These are phyloP conservation scores for Suhomyces kilbournensis DNA, from an alignment of 805 yeast genomes.

Conservation along the genomic window DNA sequence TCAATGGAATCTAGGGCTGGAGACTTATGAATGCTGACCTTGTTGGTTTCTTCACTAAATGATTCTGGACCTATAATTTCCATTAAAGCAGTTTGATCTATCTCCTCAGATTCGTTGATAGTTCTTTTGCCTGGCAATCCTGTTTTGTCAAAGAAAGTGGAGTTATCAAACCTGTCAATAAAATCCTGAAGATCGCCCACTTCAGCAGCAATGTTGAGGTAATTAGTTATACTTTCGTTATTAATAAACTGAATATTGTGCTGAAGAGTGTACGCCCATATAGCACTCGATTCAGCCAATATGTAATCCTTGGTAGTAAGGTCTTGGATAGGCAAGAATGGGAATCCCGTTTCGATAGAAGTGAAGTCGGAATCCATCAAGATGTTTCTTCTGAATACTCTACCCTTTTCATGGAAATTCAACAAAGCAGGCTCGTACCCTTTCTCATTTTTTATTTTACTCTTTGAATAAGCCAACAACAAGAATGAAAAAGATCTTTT, in stretches of 20 bases:
- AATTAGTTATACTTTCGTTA: slow-evolving; percentile 45
- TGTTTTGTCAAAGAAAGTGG: slow-evolving; percentile 26
- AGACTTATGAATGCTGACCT: slow-evolving; percentile 14
- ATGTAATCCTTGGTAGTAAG: slow-evolving; percentile 42
- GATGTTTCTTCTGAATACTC: slow-evolving; percentile 44
- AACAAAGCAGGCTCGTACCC: slow-evolving; percentile 29
- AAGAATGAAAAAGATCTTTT: slow-evolving; percentile 44
- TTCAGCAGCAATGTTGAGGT: slow-evolving; percentile 45
- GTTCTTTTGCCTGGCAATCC: slow-evolving; percentile 16
- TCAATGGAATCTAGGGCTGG: slow-evolving; percentile 16
- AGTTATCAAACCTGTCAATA: slow-evolving; percentile 27
- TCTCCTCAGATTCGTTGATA: neutral
- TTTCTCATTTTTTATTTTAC: slow-evolving; percentile 15
- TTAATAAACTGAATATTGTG: slow-evolving; percentile 44
- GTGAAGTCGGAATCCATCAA: slow-evolving; percentile 40
- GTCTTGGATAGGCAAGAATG: slow-evolving; percentile 63
- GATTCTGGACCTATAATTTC: neutral
- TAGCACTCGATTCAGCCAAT: slow-evolving; percentile 72
- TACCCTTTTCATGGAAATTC: slow-evolving; percentile 44
- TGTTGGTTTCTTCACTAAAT: neutral
- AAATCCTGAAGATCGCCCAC: slow-evolving; percentile 34
- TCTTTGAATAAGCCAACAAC: slow-evolving; percentile 49
- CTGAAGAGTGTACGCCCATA: slow-evolving; percentile 57
- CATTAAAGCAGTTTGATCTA: neutral
- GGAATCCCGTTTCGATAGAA: slow-evolving; percentile 40